phyloP scores from a whole-genome alignment of 2,329 filamentous ascomycete species.

The Parascedosporium putredinis region DNA sequence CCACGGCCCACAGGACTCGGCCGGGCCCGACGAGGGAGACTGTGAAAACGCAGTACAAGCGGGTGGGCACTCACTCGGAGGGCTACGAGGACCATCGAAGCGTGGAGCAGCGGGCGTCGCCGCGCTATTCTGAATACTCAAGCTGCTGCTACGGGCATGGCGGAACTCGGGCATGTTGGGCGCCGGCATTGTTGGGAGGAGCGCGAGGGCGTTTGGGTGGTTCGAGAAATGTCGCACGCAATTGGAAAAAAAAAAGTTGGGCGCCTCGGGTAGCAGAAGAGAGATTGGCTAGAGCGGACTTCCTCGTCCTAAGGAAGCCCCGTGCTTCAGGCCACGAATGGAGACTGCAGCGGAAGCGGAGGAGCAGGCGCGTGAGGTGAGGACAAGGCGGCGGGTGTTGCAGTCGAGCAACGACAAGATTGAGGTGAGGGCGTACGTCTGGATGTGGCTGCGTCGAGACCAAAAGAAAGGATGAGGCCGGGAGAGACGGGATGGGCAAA shows the following conservation, averaged over 20 bases:
- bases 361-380: neutral
- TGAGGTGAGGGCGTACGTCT: no score
- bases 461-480: neutral
- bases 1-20: neutral
- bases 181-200: conserved; percentile 13
- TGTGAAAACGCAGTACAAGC: no score
- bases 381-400: no score
- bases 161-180: conserved; percentile 39
- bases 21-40: conserved; percentile 4
- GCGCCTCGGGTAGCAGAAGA: neutral
- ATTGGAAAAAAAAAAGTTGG: neutral
- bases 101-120: conserved; percentile 20
- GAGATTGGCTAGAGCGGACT: no score
- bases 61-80: conserved; percentile 42
- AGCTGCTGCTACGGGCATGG: conserved; percentile 47
- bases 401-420: no score
- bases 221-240: neutral
- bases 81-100: conserved; percentile 52
- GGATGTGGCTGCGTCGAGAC: neutral
- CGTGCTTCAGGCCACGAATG: neutral
- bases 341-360: neutral
- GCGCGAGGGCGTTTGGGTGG: neutral
- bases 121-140: conserved; percentile 33
- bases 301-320: neutral
- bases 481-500: neutral